Evolutionary conservation across 345 rosid species (phyloP), one percentile per base, ranked within the genome.

Genomic region (Draba incana): DNA sequence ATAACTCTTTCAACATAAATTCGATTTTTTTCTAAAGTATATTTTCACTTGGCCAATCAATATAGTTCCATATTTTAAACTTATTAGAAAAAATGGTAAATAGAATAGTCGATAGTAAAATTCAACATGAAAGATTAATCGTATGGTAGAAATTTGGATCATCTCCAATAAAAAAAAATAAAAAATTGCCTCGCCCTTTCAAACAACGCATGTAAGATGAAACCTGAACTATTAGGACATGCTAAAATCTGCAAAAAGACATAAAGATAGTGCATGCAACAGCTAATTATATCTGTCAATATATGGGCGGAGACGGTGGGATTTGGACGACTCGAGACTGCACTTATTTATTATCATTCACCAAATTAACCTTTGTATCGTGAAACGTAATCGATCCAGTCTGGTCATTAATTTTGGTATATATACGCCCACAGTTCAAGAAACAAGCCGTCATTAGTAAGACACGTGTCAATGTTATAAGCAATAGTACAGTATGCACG

Each of bases 201-300:
- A 60, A 44, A 14, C 10, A 28, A 60, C 66, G 53, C 8, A 9
- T 59, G 37, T 33, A 47, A 62, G 31, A 33, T 11, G 44, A 23
- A 62, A 33, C 44, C 20, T 33, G 55, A 33, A 44, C 8, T 62
- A 62, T 6, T 5, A 6, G n/a, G n/a, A n/a, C n/a, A n/a, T n/a
- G 7, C 6, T 1, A 20, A 20, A 20, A 1, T 33, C 37, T 6
- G 37, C 37, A 33, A 4, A 28, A 4, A 28, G 31, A 28, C 31
- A 28, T 28, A 28, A 0, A 28, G 3, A 28, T 3, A 28, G 0
- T 28, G 31, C 31, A 28, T 33, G 37, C 37, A 33, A 33, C 8
- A 33, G 8, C 37, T 33, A 28, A 33, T 33, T 6, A 33, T 6
- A 28, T 33, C 8, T 33, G 37, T 33, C 37, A 33, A 33, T 33